A percentile compares a stretch with the other conserved stretches of the same genome.
These are phyloP conservation scores for Colletotrichum sojae DNA, from an alignment of 2,329 filamentous ascomycete species.

Conservation along the genomic window DNA sequence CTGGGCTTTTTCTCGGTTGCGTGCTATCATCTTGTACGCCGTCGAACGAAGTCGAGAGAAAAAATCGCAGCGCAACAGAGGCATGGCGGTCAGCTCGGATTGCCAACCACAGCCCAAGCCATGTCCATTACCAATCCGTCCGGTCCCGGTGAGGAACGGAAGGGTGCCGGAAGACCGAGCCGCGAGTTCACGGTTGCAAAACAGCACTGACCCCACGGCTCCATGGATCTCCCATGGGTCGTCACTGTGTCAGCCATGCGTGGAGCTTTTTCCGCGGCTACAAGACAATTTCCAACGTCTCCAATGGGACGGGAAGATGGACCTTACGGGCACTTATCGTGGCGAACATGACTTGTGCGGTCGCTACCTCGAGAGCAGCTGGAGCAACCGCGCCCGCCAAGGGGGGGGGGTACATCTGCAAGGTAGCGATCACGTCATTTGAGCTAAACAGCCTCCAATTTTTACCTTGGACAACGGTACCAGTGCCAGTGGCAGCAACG, in stretches of 20 bases:
- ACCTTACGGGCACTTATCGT: slow-evolving; percentile 35
- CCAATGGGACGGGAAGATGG: slow-evolving; percentile 30
- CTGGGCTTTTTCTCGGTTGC: not conserved
- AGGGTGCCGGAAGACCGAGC: slow-evolving; percentile 37
- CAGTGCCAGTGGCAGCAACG: not conserved
- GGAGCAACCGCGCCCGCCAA: slow-evolving; percentile 22
- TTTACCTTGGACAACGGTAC: slow-evolving; percentile 36
- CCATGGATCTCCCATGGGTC: slow-evolving; percentile 41
- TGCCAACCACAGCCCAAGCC: slow-evolving; percentile 2
- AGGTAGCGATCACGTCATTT: slow-evolving; percentile 46
- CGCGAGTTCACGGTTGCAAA: slow-evolving; percentile 17
- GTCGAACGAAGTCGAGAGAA: too few relatives aligned
- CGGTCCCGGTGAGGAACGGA: slow-evolving; percentile 18
- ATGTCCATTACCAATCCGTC: slow-evolving; percentile 28
- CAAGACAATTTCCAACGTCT: slow-evolving; percentile 11
- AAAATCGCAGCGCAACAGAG: too few relatives aligned
- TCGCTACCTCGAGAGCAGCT: slow-evolving; percentile 18
- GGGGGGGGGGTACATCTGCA: slow-evolving; percentile 35
- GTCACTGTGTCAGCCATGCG: slow-evolving; percentile 31
- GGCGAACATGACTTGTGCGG: slow-evolving; percentile 40
- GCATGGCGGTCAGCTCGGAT: not conserved
- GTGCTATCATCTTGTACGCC: not conserved
- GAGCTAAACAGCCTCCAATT: slow-evolving; percentile 43
- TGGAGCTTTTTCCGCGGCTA: slow-evolving; percentile 34
- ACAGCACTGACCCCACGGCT: slow-evolving; percentile 29